Evolutionary conservation across 176 grass and related monocot genomes (phyloP).

Genomic region (Oryza meridionalis): DNA sequence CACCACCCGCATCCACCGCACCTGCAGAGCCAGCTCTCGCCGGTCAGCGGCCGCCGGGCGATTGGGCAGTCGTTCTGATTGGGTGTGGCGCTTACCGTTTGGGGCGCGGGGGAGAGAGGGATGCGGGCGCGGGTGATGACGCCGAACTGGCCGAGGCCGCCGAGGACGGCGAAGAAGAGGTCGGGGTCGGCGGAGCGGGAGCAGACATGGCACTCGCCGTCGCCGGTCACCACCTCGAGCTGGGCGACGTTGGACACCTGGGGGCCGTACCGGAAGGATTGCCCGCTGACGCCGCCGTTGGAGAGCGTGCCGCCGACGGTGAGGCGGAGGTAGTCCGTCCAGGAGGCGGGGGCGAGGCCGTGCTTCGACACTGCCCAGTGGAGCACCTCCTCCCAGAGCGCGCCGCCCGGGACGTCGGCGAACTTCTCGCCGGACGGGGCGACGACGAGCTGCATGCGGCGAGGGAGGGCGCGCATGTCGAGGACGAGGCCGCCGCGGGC

Average conservation of each 20-base stretch:
- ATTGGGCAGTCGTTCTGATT: background rate
- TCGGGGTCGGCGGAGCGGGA: constrained; percentile 53
- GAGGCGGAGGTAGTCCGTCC: constrained; percentile 94
- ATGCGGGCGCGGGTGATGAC: constrained; percentile 89
- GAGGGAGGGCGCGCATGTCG: constrained; percentile 70
- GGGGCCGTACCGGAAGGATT: constrained; percentile 81
- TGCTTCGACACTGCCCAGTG: constrained; percentile 66
- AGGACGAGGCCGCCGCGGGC: constrained; percentile 75
- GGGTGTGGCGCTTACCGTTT: constrained; percentile 45
- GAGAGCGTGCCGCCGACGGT: constrained; percentile 98
- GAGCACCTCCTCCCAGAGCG: constrained; percentile 93
- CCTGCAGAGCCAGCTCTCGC: constrained; percentile 31
- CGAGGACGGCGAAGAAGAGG: constrained; percentile 87
- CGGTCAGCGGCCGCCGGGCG: background rate
- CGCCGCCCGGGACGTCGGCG: constrained; percentile 77
- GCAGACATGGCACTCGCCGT: constrained; percentile 65
- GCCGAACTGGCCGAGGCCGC: constrained; percentile 96
- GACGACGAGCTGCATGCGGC: constrained; percentile 2
- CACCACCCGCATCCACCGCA: constrained; percentile 75
- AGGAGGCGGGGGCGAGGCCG: constrained; percentile 69
- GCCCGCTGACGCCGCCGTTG: constrained; percentile 88
- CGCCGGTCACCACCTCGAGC: constrained; percentile 74
- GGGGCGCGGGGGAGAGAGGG: constrained; percentile 63
- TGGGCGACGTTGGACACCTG: constrained; percentile 88
- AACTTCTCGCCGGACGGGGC: background rate